Percentiles rank a stretch among this genome's conserved stretches.
Evolutionary conservation across 768 basidiomycete genomes (phyloP).

Genomic region (Pleurotus tuoliensis): DNA sequence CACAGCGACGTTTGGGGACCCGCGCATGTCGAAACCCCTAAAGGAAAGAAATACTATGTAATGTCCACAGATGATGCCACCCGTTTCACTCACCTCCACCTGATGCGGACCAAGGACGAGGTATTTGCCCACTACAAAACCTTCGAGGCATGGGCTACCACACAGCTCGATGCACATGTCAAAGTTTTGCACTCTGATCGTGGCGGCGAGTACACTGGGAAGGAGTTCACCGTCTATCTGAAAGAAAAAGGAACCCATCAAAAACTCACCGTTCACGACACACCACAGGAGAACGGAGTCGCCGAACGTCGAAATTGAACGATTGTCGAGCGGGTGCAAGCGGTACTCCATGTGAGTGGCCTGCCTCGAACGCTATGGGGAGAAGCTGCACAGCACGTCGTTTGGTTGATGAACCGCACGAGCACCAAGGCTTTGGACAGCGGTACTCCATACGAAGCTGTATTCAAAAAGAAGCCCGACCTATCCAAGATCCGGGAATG

Average conservation of each 20-base stretch:
- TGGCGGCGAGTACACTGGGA: slow-evolving; percentile 38
- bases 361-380: slow-evolving; percentile 36
- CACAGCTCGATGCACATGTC: slow-evolving; percentile 23
- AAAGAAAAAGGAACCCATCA: slow-evolving; percentile 31
- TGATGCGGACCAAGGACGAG: slow-evolving; percentile 27
- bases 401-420: slow-evolving; percentile 33
- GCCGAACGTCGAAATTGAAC: slow-evolving; percentile 37
- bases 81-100: slow-evolving; percentile 19
- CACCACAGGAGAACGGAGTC: slow-evolving; percentile 40
- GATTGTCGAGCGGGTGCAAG: slow-evolving; percentile 26
- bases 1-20: slow-evolving; percentile 46
- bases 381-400: slow-evolving; percentile 27
- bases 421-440: slow-evolving; percentile 22
- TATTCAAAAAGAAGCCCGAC: slow-evolving; percentile 26
- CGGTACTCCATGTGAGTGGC: slow-evolving; percentile 30
- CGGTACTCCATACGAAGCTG: slow-evolving; percentile 23
- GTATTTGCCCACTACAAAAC: slow-evolving; percentile 23
- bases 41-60: slow-evolving; percentile 28
- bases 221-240: slow-evolving; percentile 27
- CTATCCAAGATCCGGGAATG: slow-evolving; percentile 24
- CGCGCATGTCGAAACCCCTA: slow-evolving; percentile 21
- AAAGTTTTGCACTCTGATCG: slow-evolving; percentile 35
- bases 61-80: slow-evolving; percentile 33
- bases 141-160: slow-evolving; percentile 27
- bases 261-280: slow-evolving; percentile 36